Conservation (phyloP, 1,284 basidiomycete species). For the Cutaneotrichosporon sp. region DNA sequence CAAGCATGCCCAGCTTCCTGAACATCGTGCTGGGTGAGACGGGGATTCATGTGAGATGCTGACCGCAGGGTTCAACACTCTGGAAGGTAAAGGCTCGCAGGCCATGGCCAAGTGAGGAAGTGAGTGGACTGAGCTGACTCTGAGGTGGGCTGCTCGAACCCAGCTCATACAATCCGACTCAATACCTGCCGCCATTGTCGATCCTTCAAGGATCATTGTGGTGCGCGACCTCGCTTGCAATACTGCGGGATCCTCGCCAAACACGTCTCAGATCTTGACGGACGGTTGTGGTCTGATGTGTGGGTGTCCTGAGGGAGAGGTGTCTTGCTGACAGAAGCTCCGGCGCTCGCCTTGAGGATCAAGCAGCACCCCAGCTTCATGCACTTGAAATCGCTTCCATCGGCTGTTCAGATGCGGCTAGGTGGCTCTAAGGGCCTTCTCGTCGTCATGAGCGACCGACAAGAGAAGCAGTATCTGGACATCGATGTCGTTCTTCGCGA, state of each 20-base stretch:
- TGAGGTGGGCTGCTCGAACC: conserved; percentile 37
- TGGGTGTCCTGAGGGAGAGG: conserved; percentile 13
- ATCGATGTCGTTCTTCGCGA: conserved; percentile 38
- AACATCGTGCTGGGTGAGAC: conserved; percentile 28
- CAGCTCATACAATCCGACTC: conserved; percentile 44
- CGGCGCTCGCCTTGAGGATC: conserved; percentile 31
- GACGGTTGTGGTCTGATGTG: conserved; percentile 50
- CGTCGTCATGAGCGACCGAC: conserved; percentile 33
- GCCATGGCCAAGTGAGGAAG: conserved; percentile 40
- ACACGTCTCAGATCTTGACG: conserved; percentile 25
- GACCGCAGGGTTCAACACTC: conserved; percentile 35
- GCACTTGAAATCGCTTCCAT: conserved; percentile 23
- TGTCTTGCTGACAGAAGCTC: conserved; percentile 21
- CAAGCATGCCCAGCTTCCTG: conserved; percentile 18
- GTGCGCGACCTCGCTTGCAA: conserved; percentile 35
- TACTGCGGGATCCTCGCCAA: conserved; percentile 22
- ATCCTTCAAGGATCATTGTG: conserved; percentile 17
- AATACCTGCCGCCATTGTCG: conserved; percentile 28
- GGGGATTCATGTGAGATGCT: not conserved
- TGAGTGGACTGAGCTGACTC: not conserved
- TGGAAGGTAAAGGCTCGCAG: conserved; percentile 36
- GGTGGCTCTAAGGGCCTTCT: conserved; percentile 46
- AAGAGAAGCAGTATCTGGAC: conserved; percentile 26
- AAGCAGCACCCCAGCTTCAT: conserved; percentile 19
- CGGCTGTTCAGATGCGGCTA: conserved; percentile 39